phyloP scores from a whole-genome alignment of 192 early-diverging fungal genomes.

The Coemansia sp. region DNA sequence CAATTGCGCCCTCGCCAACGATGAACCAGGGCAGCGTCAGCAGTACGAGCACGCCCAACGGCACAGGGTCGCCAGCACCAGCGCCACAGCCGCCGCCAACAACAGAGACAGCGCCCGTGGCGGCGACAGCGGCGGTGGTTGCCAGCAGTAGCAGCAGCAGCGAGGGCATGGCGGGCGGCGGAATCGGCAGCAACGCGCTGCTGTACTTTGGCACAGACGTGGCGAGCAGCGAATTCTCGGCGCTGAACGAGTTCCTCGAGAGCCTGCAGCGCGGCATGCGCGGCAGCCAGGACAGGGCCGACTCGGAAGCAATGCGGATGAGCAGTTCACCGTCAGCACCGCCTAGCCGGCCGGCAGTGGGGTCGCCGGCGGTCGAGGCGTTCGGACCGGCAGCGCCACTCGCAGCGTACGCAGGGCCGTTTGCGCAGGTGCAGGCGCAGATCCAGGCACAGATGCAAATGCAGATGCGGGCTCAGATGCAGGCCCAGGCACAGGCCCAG shows the following conservation, averaged over 20 bases:
- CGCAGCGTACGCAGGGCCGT: neutral
- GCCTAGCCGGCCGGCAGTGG: conserved; percentile 15
- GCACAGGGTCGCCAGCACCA: neutral
- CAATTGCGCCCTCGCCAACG: neutral
- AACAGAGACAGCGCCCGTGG: neutral
- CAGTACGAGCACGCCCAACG: neutral
- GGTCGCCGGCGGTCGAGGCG: conserved; percentile 29
- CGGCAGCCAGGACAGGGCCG: conserved; percentile 17
- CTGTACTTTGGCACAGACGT: conserved; percentile 40
- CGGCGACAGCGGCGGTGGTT: conserved; percentile 9
- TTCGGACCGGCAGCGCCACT: neutral
- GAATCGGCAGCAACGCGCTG: conserved; percentile 24
- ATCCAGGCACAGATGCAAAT: neutral
- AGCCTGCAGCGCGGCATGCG: conserved; percentile 40
- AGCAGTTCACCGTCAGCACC: conserved; percentile 28
- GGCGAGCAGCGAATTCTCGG: conserved; percentile 41
- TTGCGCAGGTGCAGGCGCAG: neutral
- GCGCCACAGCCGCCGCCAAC: neutral
- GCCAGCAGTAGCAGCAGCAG: conserved; percentile 3
- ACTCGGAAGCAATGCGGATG: conserved; percentile 18
- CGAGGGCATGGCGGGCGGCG: conserved; percentile 4
- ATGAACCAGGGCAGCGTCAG: neutral
- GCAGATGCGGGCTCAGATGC: neutral
- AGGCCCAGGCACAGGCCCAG: neutral
- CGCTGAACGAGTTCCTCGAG: conserved; percentile 42